Evolutionary conservation across 2,329 filamentous ascomycete species (phyloP).

Genomic region (Ophidiomyces ophidiicola): DNA sequence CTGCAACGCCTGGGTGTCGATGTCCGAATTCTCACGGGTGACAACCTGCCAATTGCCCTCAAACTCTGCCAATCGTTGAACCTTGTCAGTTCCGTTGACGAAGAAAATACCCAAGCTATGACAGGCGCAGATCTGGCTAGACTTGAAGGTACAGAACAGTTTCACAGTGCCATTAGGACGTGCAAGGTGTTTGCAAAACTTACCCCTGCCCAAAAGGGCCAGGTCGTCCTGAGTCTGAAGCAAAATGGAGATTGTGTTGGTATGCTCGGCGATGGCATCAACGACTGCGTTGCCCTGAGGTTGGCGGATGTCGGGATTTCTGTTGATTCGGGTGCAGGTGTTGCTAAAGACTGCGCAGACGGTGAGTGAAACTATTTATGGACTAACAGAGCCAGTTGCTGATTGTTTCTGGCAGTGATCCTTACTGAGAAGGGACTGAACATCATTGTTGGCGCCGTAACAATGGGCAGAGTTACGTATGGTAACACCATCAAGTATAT

Average conservation of each 20-base stretch:
- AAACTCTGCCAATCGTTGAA: slow-evolving; percentile 2
- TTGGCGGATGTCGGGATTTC: slow-evolving; percentile 7
- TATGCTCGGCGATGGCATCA: slow-evolving; percentile 7
- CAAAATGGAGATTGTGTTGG: slow-evolving; percentile 5
- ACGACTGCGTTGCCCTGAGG: slow-evolving; percentile 5
- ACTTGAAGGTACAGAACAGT: slow-evolving; percentile 6
- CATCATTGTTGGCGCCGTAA: slow-evolving; percentile 3
- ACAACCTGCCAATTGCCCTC: slow-evolving; percentile 4
- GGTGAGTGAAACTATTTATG: background rate
- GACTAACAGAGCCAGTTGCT: background rate
- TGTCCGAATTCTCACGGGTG: slow-evolving; percentile 5
- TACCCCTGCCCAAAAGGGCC: slow-evolving; percentile 2
- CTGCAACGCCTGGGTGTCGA: slow-evolving; percentile 2
- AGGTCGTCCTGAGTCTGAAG: slow-evolving; percentile 4
- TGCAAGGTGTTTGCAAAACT: slow-evolving; percentile 8
- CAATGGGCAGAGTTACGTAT: slow-evolving; percentile 2
- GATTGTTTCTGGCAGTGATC: slow-evolving; percentile 1
- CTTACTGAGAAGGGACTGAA: slow-evolving; percentile 4
- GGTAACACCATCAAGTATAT: slow-evolving; percentile 5
- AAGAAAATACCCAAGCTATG: slow-evolving; percentile 2
- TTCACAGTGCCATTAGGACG: slow-evolving; percentile 2
- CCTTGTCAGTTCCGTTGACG: background rate
- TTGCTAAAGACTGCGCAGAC: slow-evolving; percentile 6
- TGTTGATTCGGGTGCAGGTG: slow-evolving; percentile 4
- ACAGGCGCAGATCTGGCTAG: background rate